Base-by-base conservation (phyloP, 371 early-diverging fungal species). In the Umbelopsis sp. region DNA sequence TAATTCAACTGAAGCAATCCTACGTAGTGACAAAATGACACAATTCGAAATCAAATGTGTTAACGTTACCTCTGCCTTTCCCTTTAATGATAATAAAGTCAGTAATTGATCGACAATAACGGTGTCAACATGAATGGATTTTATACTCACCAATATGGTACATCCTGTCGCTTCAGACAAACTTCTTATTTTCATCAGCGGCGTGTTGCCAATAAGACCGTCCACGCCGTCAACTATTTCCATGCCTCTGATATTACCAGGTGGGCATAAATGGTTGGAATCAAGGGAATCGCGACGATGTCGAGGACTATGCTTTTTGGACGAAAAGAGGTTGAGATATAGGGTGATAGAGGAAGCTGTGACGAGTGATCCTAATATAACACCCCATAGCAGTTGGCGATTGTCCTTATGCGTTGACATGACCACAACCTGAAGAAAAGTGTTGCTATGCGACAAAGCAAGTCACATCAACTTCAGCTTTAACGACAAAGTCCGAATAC, bases 91-190 rank as follows among this genome's bases (percentile, higher is more conserved):
- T 11, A 63, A 63, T 69, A 2, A 37, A 44, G n/a, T 20, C 35
- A 29, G 72, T 11, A 14, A 66, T 29, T 37, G 41, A 35, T 14
- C 0, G 1, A 24, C 37, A 41, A 18, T 22, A 16, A 50, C 65
- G 25, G 45, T 66, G 22, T n/a, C 18, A 14, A 12, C 41, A n/a
- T 22, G 14, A 18, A 18, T 25, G 48, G 8, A 70, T 50, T 10
- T 24, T 16, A 25, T 24, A 66, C 70, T 71, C 79, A 88, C 97
- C 73, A 94, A 77, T 63, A 98, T 91, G 66, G 91, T 89, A 74
- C 98, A 98, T 0, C 97, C 96, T 0, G 97, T 96, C 1, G 86
- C 91, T 20, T 91, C 91, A 4, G 95, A 95, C 16, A 98, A 76
- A 63, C 94, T 93, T 67, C 86, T 86, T 50, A 98, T 92, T 44